Percentiles rank a stretch among this genome's conserved stretches.
Conservation (phyloP, 179 eudicot genomes). For the Carnegiea gigantea region DNA sequence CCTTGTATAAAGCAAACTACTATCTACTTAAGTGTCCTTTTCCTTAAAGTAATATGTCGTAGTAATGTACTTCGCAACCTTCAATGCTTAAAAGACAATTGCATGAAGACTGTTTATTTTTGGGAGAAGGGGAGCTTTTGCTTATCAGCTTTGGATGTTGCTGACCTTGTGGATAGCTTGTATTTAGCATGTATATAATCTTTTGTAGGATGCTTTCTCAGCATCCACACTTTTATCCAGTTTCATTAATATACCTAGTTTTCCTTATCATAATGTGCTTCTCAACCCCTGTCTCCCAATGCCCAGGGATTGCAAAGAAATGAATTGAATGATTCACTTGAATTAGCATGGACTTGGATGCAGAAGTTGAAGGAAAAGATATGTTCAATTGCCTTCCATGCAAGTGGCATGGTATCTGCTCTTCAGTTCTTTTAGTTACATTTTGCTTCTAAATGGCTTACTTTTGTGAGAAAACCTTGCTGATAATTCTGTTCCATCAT, state of each 20-base stretch:
- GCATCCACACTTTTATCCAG: too few species aligned
- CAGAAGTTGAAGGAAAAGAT: conserved; percentile 78
- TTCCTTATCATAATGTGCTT: background rate
- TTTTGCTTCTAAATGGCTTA: background rate
- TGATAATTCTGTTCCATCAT: background rate
- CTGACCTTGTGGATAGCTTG: too few species aligned
- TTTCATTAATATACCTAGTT: too few species aligned
- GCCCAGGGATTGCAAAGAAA: conserved; percentile 65
- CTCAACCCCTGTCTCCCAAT: conserved; percentile 3
- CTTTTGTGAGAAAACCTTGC: background rate
- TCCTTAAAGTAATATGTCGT: conserved; percentile 8
- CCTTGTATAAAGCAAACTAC: background rate
- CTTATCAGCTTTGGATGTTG: too few species aligned
- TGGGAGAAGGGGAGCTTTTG: too few species aligned
- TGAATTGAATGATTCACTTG: conserved; percentile 61
- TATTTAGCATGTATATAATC: too few species aligned
- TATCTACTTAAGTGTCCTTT: background rate
- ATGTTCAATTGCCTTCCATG: conserved; percentile 84
- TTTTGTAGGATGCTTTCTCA: too few species aligned
- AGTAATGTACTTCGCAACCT: background rate
- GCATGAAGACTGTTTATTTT: too few species aligned
- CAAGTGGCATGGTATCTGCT: conserved; percentile 27
- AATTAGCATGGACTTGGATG: conserved; percentile 77
- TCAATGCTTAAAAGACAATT: too few species aligned
- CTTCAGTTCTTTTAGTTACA: background rate